Base-by-base conservation (phyloP, 805 yeast species). In the Cyberlindnera misumaiensis region DNA sequence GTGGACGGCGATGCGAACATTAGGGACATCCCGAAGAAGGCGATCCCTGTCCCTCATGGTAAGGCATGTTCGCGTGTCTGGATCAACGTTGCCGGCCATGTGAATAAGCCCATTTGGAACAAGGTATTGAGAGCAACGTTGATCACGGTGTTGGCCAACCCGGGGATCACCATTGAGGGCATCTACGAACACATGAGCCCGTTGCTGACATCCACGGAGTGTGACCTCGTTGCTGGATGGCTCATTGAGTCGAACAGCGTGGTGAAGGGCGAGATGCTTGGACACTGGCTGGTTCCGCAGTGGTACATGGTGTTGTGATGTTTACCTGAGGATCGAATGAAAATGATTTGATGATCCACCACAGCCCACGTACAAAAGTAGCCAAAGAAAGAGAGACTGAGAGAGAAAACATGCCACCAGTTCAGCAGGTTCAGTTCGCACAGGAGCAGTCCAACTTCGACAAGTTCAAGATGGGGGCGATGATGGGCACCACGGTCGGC, bases 381-480 rank as follows among this genome's bases (percentile, higher is more conserved):
- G n/a, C n/a, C n/a, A n/a, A n/a, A n/a, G n/a, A n/a, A n/a, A n/a
- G n/a, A 27, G 11, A 27, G 14, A 8, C n/a, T 13, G 14, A 24
- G 8, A 24, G 15, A 17, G 25, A 4, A 13, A 22, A 11, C 12
- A 25, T 33, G 28, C 30, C 25, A 20, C 88, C 88, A 59, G 81
- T 77, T 48, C 84, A 73, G 60, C 83, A 80, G 62, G 71, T 73
- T 44, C 82, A 77, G 58, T 28, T 28, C 10, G 52, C 48, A 24
- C 77, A 72, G 49, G 80, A 78, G 51, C 95, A 94, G 41, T 83
- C 96, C 35, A 79, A 83, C 63, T 87, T 89, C 67, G 96, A 93
- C 40, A 93, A 93, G 68, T 85, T 93, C 76, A 93, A 93, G 67
- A 93, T 93, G 97, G 99, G 99, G 39, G 81, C 88, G 44, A 68